Base-by-base conservation (phyloP, 805 yeast species). In the Tetrapisispora iriomotensis region DNA sequence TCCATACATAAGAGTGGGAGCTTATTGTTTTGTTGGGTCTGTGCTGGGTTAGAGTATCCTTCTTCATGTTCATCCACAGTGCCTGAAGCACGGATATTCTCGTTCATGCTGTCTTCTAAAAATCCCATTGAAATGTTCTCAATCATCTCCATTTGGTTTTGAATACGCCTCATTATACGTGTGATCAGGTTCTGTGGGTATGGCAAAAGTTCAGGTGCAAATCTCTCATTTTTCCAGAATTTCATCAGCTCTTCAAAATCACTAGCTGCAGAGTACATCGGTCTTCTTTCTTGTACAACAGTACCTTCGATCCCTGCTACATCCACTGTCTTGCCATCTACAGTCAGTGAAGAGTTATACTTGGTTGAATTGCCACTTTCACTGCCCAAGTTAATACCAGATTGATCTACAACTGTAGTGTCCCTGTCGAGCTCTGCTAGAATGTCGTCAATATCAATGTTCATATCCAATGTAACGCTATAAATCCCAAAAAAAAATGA, bases 151-250 rank as follows among this genome's bases (percentile, higher is more conserved):
- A 86, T 76, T 58, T 85, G 88, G 34, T 66, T 66, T 39, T 82
- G 74, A 22, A 88, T 65, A 45, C 83, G 69, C 1, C 58, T 61
- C 41, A 85, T 58, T 18, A 83, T 70, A 27, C 77, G 58, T 4
- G 70, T 71, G 50, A 92, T 59, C 27, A 87, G 64, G 3, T 61
- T 67, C 13, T 69, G 70, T 43, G 85, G 78, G 54, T 82, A 90
- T 1, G 80, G 83, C 33, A 90, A 63, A n/a, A 92, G 61, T 42
- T 85, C 95, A 0, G 96, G 97, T 1, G 92, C 68, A 70, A 77
- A 77, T 39, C 95, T 70, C 56, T 92, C 98, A 38, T 81, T 74
- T 23, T 82, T 63, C 96, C 95, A 90, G 2, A 77, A 75, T 22
- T 67, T 70, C 18, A 74, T 67, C 32, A 88, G 63, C 24, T 58